phyloP scores from a whole-genome alignment of 139 green algal genomes.

The Closterium sp. region DNA sequence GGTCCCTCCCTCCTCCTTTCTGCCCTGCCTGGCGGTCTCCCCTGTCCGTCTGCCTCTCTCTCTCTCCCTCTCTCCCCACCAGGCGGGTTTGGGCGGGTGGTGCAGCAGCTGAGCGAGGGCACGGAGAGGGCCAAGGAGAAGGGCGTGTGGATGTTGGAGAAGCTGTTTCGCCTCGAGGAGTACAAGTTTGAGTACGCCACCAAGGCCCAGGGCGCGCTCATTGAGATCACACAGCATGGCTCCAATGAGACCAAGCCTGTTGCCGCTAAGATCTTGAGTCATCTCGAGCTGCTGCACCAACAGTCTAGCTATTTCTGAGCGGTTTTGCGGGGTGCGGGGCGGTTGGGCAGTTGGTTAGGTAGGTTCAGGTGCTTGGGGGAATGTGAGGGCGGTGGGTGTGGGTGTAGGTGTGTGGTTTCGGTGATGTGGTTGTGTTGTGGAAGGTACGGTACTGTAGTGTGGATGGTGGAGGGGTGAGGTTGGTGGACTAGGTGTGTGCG shows the following conservation, averaged over 20 bases:
- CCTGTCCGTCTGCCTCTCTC: not conserved
- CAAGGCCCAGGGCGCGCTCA: constrained; percentile 39
- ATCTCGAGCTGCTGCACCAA: constrained; percentile 34
- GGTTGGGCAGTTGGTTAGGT: not conserved
- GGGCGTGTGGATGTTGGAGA: constrained; percentile 45
- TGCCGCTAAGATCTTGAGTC: constrained; percentile 35
- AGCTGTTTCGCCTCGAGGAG: constrained; percentile 40
- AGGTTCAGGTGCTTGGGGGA: not conserved
- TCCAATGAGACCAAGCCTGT: constrained; percentile 36
- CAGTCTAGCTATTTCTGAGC: constrained; percentile 34
- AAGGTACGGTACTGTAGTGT: not conserved
- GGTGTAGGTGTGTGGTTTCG: not conserved
- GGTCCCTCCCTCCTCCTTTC: no score
- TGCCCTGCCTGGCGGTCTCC: not conserved
- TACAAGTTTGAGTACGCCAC: constrained; percentile 45
- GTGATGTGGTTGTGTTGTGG: no score
- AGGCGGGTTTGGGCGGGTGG: constrained; percentile 27
- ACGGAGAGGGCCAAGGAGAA: constrained; percentile 34
- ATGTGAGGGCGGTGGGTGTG: not conserved
- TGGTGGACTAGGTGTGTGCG: not conserved
- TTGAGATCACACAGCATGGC: constrained; percentile 31
- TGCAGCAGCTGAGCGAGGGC: constrained; percentile 27
- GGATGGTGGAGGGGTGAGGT: not conserved
- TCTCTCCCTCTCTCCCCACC: not conserved
- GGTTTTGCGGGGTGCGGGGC: not conserved